These are phyloP conservation scores for Hansfordia pulvinata DNA, from an alignment of 2,329 filamentous ascomycete species.

Conservation along the genomic window DNA sequence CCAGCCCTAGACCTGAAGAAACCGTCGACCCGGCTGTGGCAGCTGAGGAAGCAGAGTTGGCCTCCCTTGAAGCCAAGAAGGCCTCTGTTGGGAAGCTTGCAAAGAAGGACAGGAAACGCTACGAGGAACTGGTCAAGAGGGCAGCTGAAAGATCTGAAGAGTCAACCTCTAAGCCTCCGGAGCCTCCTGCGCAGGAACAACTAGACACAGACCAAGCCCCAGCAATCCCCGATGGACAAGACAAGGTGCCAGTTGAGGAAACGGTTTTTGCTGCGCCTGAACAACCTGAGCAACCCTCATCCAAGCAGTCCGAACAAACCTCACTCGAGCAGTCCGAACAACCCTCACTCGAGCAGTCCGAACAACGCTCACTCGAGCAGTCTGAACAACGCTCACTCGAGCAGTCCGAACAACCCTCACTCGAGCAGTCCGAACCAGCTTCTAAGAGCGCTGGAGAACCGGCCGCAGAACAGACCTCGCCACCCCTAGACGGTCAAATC, in stretches of 20 bases:
- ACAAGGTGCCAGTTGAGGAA: neutral
- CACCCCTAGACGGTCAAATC: no score
- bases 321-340: neutral
- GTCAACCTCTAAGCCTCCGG: neutral
- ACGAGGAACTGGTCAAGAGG: constrained; percentile 1
- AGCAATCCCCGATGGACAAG: neutral
- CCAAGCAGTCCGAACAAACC: neutral
- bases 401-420: no score
- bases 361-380: neutral
- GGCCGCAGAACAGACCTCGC: no score
- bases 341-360: neutral
- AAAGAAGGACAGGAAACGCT: neutral
- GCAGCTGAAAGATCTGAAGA: neutral
- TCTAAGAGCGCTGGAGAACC: no score
- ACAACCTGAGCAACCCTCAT: neutral
- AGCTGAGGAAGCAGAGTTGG: constrained; percentile 1
- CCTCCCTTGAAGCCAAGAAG: constrained; percentile 1
- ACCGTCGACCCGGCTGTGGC: constrained; percentile 1
- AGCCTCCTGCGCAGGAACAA: neutral
- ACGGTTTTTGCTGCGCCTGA: neutral
- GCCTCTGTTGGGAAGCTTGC: constrained; percentile 1
- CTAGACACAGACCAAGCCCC: neutral
- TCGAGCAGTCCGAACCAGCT: no score
- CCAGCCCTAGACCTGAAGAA: constrained; percentile 1
- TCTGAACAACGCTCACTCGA: neutral